Conservation (phyloP, 202 grass and related monocot genomes). For the Dendrocalamus latiflorus region DNA sequence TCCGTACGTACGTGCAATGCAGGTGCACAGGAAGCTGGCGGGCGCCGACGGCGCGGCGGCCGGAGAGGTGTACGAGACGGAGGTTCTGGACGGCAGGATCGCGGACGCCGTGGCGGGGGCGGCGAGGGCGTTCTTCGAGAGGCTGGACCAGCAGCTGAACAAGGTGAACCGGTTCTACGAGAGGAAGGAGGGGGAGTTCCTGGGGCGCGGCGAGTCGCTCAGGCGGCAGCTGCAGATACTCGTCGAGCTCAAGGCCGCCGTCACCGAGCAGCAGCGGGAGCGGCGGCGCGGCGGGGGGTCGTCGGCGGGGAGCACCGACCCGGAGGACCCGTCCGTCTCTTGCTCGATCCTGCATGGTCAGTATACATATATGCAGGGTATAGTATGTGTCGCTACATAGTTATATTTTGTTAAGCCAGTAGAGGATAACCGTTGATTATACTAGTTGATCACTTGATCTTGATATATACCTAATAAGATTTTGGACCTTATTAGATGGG, state of each 20-base stretch:
- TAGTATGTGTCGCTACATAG: not conserved
- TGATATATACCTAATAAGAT: not conserved
- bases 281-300: not conserved
- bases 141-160: conserved; percentile 69
- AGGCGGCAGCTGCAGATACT: conserved; percentile 85
- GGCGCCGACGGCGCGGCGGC: not conserved
- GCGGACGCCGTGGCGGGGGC: conserved; percentile 28
- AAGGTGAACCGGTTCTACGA: conserved; percentile 94
- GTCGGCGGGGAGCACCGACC: conserved; percentile 29
- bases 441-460: not conserved
- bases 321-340: conserved; percentile 57
- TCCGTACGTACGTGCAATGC: not conserved
- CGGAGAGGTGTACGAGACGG: conserved; percentile 56
- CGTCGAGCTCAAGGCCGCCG: conserved; percentile 56
- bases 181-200: conserved; percentile 70
- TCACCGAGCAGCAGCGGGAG: conserved; percentile 41
- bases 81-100: conserved; percentile 26
- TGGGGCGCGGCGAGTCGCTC: conserved; percentile 60
- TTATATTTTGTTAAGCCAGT: not conserved
- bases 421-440: not conserved
- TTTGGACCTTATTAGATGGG: not conserved
- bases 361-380: not conserved
- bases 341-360: conserved; percentile 59
- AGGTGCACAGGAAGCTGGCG: conserved; percentile 55
- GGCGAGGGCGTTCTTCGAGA: conserved; percentile 51